Conservation (phyloP, 371 early-diverging fungal species). For the Parasitella parasitica region DNA sequence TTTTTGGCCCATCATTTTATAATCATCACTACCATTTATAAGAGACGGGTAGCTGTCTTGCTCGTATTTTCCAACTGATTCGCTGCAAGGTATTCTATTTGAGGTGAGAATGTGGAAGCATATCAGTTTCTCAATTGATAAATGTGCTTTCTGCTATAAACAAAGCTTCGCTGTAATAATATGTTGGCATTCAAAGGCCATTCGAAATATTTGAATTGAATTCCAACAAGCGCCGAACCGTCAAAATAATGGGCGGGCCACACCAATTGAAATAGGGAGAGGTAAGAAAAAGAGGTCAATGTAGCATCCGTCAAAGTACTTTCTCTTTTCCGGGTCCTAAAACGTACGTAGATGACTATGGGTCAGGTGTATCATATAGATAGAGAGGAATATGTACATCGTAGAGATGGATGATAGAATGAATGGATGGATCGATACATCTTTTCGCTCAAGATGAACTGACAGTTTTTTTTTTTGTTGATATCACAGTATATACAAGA, state of each 20-base stretch:
- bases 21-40: too few relatives aligned
- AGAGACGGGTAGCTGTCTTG: too few relatives aligned
- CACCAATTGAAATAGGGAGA: neutral
- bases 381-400: neutral
- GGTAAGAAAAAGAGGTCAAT: slow-evolving; percentile 4
- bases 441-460: neutral
- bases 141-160: too few relatives aligned
- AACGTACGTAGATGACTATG: slow-evolving; percentile 14
- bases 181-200: too few relatives aligned
- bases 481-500: slow-evolving; percentile 6
- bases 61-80: too few relatives aligned
- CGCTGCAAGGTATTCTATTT: too few relatives aligned
- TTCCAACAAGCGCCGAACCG: neutral
- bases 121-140: too few relatives aligned
- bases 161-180: too few relatives aligned
- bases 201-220: neutral
- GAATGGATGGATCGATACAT: neutral
- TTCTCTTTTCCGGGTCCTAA: slow-evolving; percentile 26
- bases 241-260: neutral
- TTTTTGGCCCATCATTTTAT: too few relatives aligned
- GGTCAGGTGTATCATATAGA: neutral
- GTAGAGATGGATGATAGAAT: neutral
- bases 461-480: neutral
- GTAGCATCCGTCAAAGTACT: slow-evolving; percentile 10
- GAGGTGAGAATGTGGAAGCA: too few relatives aligned